Base-by-base conservation (phyloP, 495 filamentous ascomycete species). In the Thermothielavioides terrestris region DNA sequence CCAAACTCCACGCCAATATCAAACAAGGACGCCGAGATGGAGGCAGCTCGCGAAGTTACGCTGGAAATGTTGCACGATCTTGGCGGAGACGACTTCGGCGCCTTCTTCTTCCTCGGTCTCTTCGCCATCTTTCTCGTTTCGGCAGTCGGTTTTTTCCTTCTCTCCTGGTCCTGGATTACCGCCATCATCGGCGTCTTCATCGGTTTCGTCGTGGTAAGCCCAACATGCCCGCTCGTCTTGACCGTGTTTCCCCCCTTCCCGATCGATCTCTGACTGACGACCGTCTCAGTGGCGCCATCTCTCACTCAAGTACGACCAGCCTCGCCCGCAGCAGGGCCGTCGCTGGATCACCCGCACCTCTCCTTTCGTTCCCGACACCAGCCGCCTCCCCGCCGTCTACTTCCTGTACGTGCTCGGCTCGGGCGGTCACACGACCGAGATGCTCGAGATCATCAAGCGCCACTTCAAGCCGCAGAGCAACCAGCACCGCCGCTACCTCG, bases 401-500 rank as follows among this genome's bases (percentile, higher is more conserved):
- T 71, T 92, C 40, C 71, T 95, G 21, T 75, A 94, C 49, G 79
- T 96, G 43, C 83, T 96, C 44, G 92, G 92, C 32, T 91, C 85
- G 23, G 92, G 92, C 49, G 92, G 92, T 4, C 92, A 98, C 70
- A 95, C 91, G 1, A 79, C 87, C 11, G 92, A 98, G 71, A 94
- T 97, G 86, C 70, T 95, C 37, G 79, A 82, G 51, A 82, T 94
- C 67, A 73, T 97, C 21, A 64, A 74, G 21, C 69, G 74, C 23
- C 65, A 69, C 14, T 64, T 76, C 34, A 48, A 66, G 18, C 57
- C 65, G 3, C 63, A 58, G 27, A 42, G 61, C 48, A 82, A 78
- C 60, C 75, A 70, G 4, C 81, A 86, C 59, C 80, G 92, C 17
- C 91, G 86, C 46, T 98, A 94, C 65, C 70, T 95, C 12, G 74